phyloP scores from a whole-genome alignment of 768 basidiomycete species.

The Tricholoma sp. region DNA sequence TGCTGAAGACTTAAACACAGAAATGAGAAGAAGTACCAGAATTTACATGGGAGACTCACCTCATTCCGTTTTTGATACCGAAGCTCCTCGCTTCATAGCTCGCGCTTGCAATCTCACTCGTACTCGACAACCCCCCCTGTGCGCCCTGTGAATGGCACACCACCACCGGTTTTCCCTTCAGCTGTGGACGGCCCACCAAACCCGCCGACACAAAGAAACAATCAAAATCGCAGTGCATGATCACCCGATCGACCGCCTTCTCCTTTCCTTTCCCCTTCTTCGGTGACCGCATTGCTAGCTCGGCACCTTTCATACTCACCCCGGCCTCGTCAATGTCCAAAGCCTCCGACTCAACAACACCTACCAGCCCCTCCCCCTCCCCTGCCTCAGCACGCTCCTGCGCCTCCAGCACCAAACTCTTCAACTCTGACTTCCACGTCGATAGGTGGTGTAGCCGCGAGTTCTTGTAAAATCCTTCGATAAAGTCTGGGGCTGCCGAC shows the following conservation, averaged over 20 bases:
- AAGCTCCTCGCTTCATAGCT: slow-evolving; percentile 90
- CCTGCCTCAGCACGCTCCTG: slow-evolving; percentile 60
- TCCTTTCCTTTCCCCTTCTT: slow-evolving; percentile 46
- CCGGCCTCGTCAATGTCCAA: slow-evolving; percentile 10
- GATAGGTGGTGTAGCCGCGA: slow-evolving; percentile 91
- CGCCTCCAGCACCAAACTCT: slow-evolving; percentile 71
- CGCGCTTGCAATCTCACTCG: slow-evolving; percentile 91
- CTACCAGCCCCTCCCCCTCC: slow-evolving; percentile 18
- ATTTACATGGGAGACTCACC: slow-evolving; percentile 37
- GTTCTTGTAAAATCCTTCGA: slow-evolving; percentile 79
- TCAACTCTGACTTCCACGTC: slow-evolving; percentile 89
- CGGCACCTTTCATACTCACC: slow-evolving; percentile 51
- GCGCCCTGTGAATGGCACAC: slow-evolving; percentile 91
- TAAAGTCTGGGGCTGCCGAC: slow-evolving; percentile 78
- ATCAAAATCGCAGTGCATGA: slow-evolving; percentile 95
- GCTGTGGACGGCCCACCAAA: slow-evolving; percentile 68
- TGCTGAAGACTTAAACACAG: slow-evolving; percentile 4
- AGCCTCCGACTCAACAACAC: slow-evolving; percentile 26
- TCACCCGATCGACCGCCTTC: slow-evolving; percentile 55
- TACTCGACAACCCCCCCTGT: slow-evolving; percentile 70
- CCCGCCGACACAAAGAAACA: slow-evolving; percentile 97
- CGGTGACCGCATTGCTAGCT: slow-evolving; percentile 44
- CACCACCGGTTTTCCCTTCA: slow-evolving; percentile 85
- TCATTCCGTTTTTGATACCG: slow-evolving; percentile 95
- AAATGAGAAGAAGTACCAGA: not conserved